Conservation (phyloP, 805 yeast genomes). For the Blastobotrys chiropterorum region DNA sequence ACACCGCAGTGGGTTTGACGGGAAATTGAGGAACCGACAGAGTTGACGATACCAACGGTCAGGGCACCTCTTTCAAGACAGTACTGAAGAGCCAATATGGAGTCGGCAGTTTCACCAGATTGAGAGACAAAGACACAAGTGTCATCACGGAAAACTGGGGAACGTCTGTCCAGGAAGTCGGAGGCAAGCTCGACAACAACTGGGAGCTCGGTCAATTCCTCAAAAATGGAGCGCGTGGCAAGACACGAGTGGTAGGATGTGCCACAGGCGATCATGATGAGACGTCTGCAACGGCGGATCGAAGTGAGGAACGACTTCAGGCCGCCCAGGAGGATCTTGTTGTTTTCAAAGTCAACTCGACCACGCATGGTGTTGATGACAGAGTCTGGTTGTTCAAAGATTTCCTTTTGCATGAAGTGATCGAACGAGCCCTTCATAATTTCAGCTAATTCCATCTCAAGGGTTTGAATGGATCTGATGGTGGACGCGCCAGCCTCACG, state of each 20-base stretch:
- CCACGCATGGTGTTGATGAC: slow-evolving; percentile 99
- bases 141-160: slow-evolving; percentile 98
- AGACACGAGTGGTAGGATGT: slow-evolving; percentile 97
- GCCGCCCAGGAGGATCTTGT: slow-evolving; percentile 81
- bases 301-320: slow-evolving; percentile 76
- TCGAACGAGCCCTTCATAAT: slow-evolving; percentile 96
- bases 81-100: slow-evolving; percentile 89
- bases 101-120: slow-evolving; percentile 98
- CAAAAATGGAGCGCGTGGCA: slow-evolving; percentile 94
- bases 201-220: slow-evolving; percentile 93
- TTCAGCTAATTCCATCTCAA: slow-evolving; percentile 94
- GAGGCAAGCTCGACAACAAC: slow-evolving; percentile 90
- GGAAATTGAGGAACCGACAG: slow-evolving; percentile 95
- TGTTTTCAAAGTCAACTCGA: slow-evolving; percentile 85
- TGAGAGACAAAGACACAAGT: slow-evolving; percentile 96
- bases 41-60: slow-evolving; percentile 94
- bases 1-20: slow-evolving; percentile 99
- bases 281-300: slow-evolving; percentile 88
- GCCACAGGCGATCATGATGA: slow-evolving; percentile 99
- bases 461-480: slow-evolving; percentile 90
- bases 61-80: slow-evolving; percentile 96
- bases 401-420: slow-evolving; percentile 98
- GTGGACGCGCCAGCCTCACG: slow-evolving; percentile 79
- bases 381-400: slow-evolving; percentile 97
- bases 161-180: slow-evolving; percentile 86